phyloP scores from a whole-genome alignment of 2,329 filamentous ascomycete species.

The Gnomoniopsis smithogilvyi region DNA sequence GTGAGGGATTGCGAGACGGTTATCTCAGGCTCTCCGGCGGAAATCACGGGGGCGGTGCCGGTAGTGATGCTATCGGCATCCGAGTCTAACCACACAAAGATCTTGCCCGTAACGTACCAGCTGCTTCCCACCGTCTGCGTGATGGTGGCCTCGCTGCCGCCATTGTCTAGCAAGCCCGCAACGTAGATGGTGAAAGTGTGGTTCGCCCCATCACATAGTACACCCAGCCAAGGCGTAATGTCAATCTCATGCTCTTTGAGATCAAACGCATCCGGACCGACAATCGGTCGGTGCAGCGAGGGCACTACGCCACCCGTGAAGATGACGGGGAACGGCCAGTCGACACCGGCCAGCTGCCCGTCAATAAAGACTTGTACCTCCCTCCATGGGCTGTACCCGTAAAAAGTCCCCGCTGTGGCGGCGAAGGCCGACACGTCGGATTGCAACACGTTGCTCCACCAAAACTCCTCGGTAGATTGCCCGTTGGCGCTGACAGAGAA shows the following conservation, averaged over 20 bases:
- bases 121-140: conserved; percentile 57
- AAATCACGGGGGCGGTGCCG: conserved; percentile 34
- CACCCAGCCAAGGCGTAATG: conserved; percentile 70
- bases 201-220: conserved; percentile 60
- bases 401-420: conserved; percentile 51
- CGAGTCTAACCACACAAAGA: conserved; percentile 72
- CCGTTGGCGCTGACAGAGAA: conserved; percentile 76
- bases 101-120: conserved; percentile 76
- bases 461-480: conserved; percentile 76
- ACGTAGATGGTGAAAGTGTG: conserved; percentile 70
- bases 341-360: conserved; percentile 66
- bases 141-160: conserved; percentile 42
- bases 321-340: conserved; percentile 79
- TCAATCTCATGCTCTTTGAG: conserved; percentile 79
- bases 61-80: conserved; percentile 48
- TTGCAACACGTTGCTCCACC: conserved; percentile 75
- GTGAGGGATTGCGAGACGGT: conserved; percentile 46
- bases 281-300: conserved; percentile 73
- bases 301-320: conserved; percentile 80
- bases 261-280: conserved; percentile 76
- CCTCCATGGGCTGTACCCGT: conserved; percentile 70
- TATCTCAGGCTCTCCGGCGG: conserved; percentile 40
- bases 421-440: conserved; percentile 59
- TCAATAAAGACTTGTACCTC: conserved; percentile 78
- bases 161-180: conserved; percentile 59